phyloP scores from a whole-genome alignment of 345 rosid genomes.

The Eucalyptus marginata region DNA sequence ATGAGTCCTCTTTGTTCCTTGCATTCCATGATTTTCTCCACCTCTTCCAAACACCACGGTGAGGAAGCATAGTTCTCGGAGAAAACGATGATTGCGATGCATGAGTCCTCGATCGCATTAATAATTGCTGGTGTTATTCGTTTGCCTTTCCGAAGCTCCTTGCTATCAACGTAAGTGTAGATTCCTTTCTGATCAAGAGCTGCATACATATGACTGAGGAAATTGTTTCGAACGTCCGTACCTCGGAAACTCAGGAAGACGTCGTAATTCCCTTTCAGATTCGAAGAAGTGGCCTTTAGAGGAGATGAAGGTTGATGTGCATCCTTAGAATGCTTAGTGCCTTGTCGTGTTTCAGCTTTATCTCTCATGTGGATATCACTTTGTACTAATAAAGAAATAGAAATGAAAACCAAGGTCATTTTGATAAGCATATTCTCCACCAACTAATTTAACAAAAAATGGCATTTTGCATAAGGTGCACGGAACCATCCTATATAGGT shows the following conservation, averaged over 20 bases:
- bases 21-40: not conserved
- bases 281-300: not conserved
- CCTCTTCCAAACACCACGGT: not conserved
- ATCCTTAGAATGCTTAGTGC: not conserved
- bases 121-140: rapidly evolving
- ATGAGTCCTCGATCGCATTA: not conserved
- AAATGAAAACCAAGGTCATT: too few species aligned
- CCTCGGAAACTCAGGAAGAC: not conserved
- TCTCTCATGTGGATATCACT: too few species aligned
- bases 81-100: not conserved
- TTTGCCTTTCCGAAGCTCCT: not conserved
- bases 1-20: not conserved
- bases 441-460: too few species aligned
- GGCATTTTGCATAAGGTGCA: too few species aligned
- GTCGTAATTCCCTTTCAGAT: not conserved
- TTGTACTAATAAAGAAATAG: too few species aligned
- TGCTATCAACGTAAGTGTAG: not conserved
- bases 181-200: not conserved
- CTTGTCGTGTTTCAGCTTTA: rapidly evolving
- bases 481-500: rapidly evolving
- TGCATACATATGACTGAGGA: not conserved
- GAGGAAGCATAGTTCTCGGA: not conserved
- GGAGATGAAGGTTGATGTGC: not conserved
- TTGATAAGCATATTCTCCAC: rapidly evolving
- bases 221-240: not conserved